Base-by-base conservation (phyloP, 257 asterid species). In the Nyctanthes arbortristis region DNA sequence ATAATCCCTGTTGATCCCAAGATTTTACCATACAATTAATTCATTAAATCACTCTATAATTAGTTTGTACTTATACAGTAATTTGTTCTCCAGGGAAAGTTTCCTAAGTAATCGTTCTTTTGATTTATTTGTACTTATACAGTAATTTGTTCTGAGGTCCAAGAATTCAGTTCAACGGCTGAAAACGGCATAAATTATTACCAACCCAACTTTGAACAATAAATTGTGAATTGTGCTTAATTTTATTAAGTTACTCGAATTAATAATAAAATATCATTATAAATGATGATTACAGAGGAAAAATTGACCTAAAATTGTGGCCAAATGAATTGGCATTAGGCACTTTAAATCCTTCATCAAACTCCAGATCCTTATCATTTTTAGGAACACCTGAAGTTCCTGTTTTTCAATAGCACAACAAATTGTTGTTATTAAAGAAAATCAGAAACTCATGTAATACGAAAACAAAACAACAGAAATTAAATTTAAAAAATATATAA, bases 1-100 rank as follows among this genome's bases (percentile, higher is more conserved):
- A 78, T 90, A 92, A 71, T 89, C 96, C 89, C 98, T 89, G 83
- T 65, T 75, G n/a, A n/a, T n/a, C n/a, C n/a, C n/a, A n/a, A n/a
- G 70, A 25, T 52, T 27, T 49, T 9, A 29, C 47, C 45, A 59
- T 27, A 43, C 24, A 12, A 33, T n/a, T 36, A 33, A 29, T 25
- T 22, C 2, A 45, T 37, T 11, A 40, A 12, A 63, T 13, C 18
- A 62, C 10, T n/a, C n/a, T n/a, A n/a, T n/a, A n/a, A n/a, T n/a
- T n/a, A n/a, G n/a, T n/a, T n/a, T n/a, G n/a, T n/a, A n/a, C n/a
- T n/a, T n/a, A n/a, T n/a, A n/a, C n/a, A n/a, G n/a, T n/a, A n/a
- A n/a, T n/a, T n/a, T n/a, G n/a, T n/a, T n/a, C n/a, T n/a, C n/a
- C n/a, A n/a, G n/a, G n/a, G n/a, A n/a, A n/a, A n/a, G n/a, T n/a